Base-by-base conservation (phyloP, 73 alveolate genomes). In the Tetrahymena malaccensis region DNA sequence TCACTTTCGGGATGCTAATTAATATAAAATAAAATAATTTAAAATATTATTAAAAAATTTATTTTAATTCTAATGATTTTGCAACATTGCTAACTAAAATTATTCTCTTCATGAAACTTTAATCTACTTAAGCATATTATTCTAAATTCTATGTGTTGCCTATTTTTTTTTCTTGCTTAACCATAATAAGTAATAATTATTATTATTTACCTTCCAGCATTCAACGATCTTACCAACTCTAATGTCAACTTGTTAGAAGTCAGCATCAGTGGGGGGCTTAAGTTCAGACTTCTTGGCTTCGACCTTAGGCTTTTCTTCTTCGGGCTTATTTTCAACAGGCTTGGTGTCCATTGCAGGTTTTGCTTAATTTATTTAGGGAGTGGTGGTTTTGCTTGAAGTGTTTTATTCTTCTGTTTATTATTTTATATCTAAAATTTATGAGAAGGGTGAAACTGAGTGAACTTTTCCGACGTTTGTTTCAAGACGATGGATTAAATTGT, bases 1-100 rank as follows among this genome's bases (percentile, higher is more conserved):
- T 98, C 99, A 38, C 98, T 93, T 50, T 96, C 98, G 12, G 98
- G 98, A 93, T 98, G 99, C 89, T 70, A 70, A 27, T n/a, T n/a
- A n/a, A n/a, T 58, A n/a, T 21, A 15, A 58, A 58, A 58, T n/a
- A 58, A 58, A 31, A 58, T n/a, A 21, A 58, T 70, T 70, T 70
- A n/a, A n/a, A 70, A 27, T 8, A 70, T 25, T 25, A 27, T n/a
- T 1, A 70, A 3, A 56, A 10, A 6, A 56, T 56, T 22, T 56
- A 22, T 25, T 56, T n/a, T 19, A 27, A 70, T 10, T 27, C 89
- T 10, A 70, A 25, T 70, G 0, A 4, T 19, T 3, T 70, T 70
- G 22, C 43, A 27, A 27, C 0, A 22, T 19, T 19, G 17, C 31
- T 70, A 22, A 27, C 4, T 70, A 27, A 70, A 27, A 11, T 70